phyloP scores from a whole-genome alignment of 306 rosid species.

The Canavalia ensiformis region DNA sequence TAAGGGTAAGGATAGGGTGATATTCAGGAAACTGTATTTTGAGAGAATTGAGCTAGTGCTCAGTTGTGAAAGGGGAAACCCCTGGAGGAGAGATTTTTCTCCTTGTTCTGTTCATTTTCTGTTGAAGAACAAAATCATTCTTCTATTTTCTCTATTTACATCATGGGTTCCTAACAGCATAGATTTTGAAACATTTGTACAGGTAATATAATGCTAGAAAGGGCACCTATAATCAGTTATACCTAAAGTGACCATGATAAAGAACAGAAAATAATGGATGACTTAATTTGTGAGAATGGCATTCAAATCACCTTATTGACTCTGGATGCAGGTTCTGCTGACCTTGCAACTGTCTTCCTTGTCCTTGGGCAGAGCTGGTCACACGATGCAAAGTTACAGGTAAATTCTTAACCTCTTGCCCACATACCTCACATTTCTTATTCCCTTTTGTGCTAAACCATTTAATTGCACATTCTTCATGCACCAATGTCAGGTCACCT shows the following conservation, averaged over 20 bases:
- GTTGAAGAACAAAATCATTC: not conserved
- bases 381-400: slow-evolving; percentile 93
- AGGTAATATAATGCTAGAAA: slow-evolving; percentile 17
- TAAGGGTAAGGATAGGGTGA: not conserved
- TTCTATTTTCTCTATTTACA: not conserved
- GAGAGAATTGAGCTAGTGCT: not conserved
- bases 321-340: slow-evolving; percentile 65
- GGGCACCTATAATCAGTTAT: not conserved
- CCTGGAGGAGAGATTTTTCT: not conserved
- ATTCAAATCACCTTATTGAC: slow-evolving; percentile 67
- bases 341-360: slow-evolving; percentile 55
- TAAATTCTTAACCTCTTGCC: slow-evolving; percentile 85
- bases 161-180: not conserved
- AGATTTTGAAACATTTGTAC: not conserved
- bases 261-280: slow-evolving; percentile 5
- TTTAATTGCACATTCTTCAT: slow-evolving; percentile 84
- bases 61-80: not conserved
- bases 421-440: slow-evolving; percentile 90
- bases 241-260: not conserved
- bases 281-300: slow-evolving; percentile 35
- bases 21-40: not conserved
- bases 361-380: slow-evolving; percentile 65
- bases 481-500: slow-evolving; percentile 90
- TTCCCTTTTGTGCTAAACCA: slow-evolving; percentile 92
- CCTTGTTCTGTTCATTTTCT: not conserved